Conservation (phyloP, 2,329 filamentous ascomycete species). For the Tolypocladium inflatum region DNA sequence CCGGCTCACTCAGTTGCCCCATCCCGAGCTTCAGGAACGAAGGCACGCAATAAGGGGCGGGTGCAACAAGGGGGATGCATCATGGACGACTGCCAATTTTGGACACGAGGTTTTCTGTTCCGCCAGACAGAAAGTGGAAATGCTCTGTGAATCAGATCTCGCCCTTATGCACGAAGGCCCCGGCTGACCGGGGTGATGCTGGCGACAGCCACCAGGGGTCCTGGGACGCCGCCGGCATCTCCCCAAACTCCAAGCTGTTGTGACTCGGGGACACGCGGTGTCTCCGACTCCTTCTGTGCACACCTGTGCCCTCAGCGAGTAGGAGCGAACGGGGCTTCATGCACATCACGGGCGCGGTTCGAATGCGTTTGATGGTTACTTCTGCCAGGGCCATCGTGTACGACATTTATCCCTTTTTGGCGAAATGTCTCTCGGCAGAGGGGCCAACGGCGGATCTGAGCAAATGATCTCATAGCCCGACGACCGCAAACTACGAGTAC, state of each 20-base stretch:
- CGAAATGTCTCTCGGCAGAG: neutral
- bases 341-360: neutral
- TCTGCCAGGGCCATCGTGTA: neutral
- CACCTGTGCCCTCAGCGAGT: neutral
- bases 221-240: neutral
- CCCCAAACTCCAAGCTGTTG: neutral
- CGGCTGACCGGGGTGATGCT: constrained; percentile 1
- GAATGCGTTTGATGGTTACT: too few species aligned
- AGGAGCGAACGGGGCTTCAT: neutral
- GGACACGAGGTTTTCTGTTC: constrained; percentile 20
- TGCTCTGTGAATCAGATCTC: constrained; percentile 13
- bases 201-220: constrained; percentile 4
- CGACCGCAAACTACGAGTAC: neutral
- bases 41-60: neutral
- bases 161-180: neutral
- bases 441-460: neutral
- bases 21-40: neutral
- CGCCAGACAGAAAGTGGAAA: constrained; percentile 12
- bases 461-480: neutral
- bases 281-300: neutral
- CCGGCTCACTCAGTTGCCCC: neutral
- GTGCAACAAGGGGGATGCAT: neutral
- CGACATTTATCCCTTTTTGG: neutral
- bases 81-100: constrained; percentile 14
- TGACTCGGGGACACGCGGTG: neutral